Conservation (phyloP, 768 basidiomycete species). For the Leccinum barrowsii region DNA sequence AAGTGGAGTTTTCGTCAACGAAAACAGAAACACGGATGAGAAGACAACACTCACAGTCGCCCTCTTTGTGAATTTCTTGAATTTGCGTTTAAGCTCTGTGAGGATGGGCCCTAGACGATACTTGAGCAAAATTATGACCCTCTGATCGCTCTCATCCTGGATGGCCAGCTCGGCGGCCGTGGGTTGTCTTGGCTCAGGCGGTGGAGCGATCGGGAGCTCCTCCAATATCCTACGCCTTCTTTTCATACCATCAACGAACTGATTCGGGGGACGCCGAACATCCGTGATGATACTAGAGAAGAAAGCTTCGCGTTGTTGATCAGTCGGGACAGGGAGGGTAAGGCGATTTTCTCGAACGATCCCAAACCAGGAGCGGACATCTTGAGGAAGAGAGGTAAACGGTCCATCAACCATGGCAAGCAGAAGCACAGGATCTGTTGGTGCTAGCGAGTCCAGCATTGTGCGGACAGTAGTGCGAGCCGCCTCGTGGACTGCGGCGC, state of each 20-base stretch:
- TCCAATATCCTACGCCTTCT: slow-evolving; percentile 83
- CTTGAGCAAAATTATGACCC: slow-evolving; percentile 75
- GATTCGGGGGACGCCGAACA: slow-evolving; percentile 70
- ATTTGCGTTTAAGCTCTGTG: slow-evolving; percentile 86
- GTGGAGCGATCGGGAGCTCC: slow-evolving; percentile 83
- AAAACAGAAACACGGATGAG: not conserved
- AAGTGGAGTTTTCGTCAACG: slow-evolving; percentile 8
- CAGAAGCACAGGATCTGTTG: slow-evolving; percentile 91
- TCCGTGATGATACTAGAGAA: slow-evolving; percentile 72
- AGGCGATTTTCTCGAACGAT: slow-evolving; percentile 70
- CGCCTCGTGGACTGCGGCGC: slow-evolving; percentile 77
- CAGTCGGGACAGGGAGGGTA: slow-evolving; percentile 49
- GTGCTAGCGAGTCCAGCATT: slow-evolving; percentile 86
- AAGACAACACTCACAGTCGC: slow-evolving; percentile 54
- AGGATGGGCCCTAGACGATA: slow-evolving; percentile 89
- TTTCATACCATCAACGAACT: slow-evolving; percentile 86
- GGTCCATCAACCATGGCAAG: slow-evolving; percentile 84
- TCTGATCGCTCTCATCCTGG: slow-evolving; percentile 80
- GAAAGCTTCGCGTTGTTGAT: slow-evolving; percentile 63
- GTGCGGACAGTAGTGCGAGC: slow-evolving; percentile 82
- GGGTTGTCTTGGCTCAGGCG: slow-evolving; percentile 79
- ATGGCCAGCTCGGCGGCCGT: slow-evolving; percentile 76
- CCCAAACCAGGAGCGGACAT: slow-evolving; percentile 93
- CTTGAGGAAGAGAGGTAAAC: slow-evolving; percentile 65
- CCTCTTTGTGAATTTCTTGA: slow-evolving; percentile 82